These are phyloP conservation scores for Cryptococcus sp. DNA, from an alignment of 1,284 basidiomycete genomes.

Conservation along the genomic window DNA sequence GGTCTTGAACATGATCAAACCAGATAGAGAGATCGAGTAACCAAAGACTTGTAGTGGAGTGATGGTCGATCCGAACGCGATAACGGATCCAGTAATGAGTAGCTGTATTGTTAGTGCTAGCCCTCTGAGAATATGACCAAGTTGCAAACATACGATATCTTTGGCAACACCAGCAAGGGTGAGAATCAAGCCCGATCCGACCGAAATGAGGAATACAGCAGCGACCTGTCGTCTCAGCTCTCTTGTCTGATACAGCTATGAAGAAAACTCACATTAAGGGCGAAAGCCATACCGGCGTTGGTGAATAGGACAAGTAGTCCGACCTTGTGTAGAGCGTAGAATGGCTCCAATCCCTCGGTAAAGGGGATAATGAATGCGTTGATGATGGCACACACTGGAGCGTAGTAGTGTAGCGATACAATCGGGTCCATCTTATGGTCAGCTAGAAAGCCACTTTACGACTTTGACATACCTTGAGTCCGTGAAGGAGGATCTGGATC, in stretches of 20 bases:
- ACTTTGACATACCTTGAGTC: conserved; percentile 61
- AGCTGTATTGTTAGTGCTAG: conserved; percentile 65
- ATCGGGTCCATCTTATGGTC: conserved; percentile 75
- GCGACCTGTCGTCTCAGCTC: conserved; percentile 61
- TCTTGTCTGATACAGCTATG: not conserved
- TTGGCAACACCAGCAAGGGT: conserved; percentile 95
- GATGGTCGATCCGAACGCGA: conserved; percentile 73
- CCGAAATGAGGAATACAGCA: conserved; percentile 90
- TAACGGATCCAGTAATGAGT: conserved; percentile 81
- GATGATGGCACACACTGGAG: conserved; percentile 88
- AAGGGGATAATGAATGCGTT: conserved; percentile 80
- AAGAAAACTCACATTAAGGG: conserved; percentile 62
- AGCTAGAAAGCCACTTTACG: not conserved
- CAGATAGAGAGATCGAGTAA: conserved; percentile 49
- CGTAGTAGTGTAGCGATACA: conserved; percentile 92
- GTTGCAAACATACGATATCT: conserved; percentile 50
- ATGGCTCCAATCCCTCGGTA: conserved; percentile 83
- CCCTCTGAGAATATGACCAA: not conserved
- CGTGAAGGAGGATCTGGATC: conserved; percentile 93
- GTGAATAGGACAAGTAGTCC: conserved; percentile 73
- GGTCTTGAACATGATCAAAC: conserved; percentile 46
- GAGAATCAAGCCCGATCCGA: conserved; percentile 79
- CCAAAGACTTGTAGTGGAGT: conserved; percentile 83
- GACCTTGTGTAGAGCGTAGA: conserved; percentile 66
- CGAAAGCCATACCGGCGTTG: conserved; percentile 85